These are phyloP conservation scores for Monilinia vaccinii-corymbosi DNA, from an alignment of 2,329 filamentous ascomycete genomes.

Conservation along the genomic window DNA sequence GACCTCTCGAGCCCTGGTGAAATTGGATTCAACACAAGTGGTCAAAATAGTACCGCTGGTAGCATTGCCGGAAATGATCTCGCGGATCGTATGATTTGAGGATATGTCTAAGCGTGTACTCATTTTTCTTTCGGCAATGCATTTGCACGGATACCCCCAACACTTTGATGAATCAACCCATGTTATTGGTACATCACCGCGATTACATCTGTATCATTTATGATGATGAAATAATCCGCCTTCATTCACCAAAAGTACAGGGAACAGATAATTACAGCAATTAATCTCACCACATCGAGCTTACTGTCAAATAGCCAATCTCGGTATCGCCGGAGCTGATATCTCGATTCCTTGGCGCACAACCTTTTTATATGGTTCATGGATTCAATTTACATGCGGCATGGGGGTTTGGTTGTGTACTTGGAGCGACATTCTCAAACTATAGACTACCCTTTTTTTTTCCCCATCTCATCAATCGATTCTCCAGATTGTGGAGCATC, in stretches of 20 bases:
- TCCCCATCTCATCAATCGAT: not conserved
- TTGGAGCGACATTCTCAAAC: slow-evolving; percentile 7
- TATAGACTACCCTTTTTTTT: slow-evolving; percentile 9
- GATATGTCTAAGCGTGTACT: not conserved
- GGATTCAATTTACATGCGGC: not conserved
- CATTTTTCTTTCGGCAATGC: not conserved
- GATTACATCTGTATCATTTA: not conserved
- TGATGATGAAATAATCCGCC: not conserved
- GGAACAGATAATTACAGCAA: not conserved
- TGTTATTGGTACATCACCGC: not conserved
- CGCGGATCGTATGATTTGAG: slow-evolving; percentile 40
- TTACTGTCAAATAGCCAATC: not conserved
- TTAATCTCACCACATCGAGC: not conserved
- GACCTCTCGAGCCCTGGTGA: slow-evolving; percentile 65
- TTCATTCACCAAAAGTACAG: not conserved
- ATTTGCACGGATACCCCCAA: not conserved
- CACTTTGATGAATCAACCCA: not conserved
- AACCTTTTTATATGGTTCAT: slow-evolving; percentile 1
- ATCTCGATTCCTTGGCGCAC: not conserved
- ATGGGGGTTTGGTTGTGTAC: slow-evolving; percentile 8
- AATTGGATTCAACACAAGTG: slow-evolving; percentile 54
- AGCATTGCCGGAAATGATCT: slow-evolving; percentile 68
- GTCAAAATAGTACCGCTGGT: slow-evolving; percentile 66
- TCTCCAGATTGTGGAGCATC: not conserved
- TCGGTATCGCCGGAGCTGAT: not conserved